Evolutionary conservation across 176 grass and related monocot species (phyloP).

Genomic region (Ensete ventricosum): DNA sequence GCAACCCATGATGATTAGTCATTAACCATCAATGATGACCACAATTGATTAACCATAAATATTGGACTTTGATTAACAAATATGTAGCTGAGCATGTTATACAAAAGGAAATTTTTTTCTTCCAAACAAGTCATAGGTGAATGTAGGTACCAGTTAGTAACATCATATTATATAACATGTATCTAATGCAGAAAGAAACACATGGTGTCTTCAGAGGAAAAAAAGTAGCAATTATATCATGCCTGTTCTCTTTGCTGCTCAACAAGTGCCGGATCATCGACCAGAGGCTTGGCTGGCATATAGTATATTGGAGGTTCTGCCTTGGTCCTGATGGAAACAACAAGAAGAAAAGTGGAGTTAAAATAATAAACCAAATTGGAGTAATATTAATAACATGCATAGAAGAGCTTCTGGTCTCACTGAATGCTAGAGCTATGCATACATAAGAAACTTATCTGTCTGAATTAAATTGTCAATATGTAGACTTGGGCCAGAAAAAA

Average conservation of each 20-base stretch:
- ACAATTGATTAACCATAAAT: too few species aligned
- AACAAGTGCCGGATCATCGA: constrained; percentile 48
- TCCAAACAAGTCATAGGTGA: background rate
- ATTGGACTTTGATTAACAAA: too few species aligned
- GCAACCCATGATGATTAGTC: too few species aligned
- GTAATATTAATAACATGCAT: constrained; percentile 13
- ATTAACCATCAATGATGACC: too few species aligned
- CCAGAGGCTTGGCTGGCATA: constrained; percentile 65
- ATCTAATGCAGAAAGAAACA: background rate
- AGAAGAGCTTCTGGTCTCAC: constrained; percentile 5
- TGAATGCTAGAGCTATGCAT: constrained; percentile 45
- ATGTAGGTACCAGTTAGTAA: background rate
- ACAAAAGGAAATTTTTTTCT: background rate
- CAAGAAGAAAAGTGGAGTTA: constrained; percentile 27
- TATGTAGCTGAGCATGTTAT: too few species aligned
- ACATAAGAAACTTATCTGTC: constrained; percentile 88
- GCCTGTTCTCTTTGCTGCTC: constrained; percentile 74
- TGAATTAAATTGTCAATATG: constrained; percentile 99
- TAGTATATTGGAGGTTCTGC: constrained; percentile 89
- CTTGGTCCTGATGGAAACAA: constrained; percentile 71
- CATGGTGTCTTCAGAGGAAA: background rate
- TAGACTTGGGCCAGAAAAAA: constrained; percentile 95
- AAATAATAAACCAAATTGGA: constrained; percentile 15
- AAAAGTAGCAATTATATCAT: background rate
- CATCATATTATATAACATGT: background rate